phyloP scores from a whole-genome alignment of 2,329 filamentous ascomycete genomes.

The Didymella pomorum region DNA sequence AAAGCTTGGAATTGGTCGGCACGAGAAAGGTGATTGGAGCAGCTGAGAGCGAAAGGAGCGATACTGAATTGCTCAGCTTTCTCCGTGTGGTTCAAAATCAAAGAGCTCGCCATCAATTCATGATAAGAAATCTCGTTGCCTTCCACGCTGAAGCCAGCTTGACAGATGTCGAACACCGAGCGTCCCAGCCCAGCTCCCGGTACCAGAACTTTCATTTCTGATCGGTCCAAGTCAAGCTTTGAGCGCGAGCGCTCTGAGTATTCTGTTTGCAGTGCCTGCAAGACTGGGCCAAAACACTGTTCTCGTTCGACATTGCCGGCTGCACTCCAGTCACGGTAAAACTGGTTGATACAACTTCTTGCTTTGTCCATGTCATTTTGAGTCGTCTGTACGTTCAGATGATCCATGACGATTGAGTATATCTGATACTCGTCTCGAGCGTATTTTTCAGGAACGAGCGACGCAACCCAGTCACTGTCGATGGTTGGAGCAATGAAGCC shows the following conservation, averaged over 20 bases:
- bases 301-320: conserved; percentile 77
- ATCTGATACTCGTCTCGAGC: conserved; percentile 40
- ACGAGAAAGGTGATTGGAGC: conserved; percentile 83
- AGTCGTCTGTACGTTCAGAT: conserved; percentile 76
- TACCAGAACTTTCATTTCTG: conserved; percentile 73
- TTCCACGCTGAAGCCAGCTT: conserved; percentile 75
- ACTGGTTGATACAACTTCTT: conserved; percentile 87
- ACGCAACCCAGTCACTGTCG: conserved; percentile 45
- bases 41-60: conserved; percentile 85
- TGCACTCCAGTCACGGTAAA: conserved; percentile 92
- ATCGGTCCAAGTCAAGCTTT: conserved; percentile 37
- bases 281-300: conserved; percentile 78
- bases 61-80: conserved; percentile 71
- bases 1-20: conserved; percentile 78
- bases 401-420: conserved; percentile 60
- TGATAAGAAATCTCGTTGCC: conserved; percentile 97
- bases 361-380: conserved; percentile 86
- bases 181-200: conserved; percentile 90
- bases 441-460: conserved; percentile 42
- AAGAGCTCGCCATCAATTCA: conserved; percentile 84
- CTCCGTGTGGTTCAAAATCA: conserved; percentile 74
- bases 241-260: conserved; percentile 39
- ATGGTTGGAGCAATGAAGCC: conserved; percentile 44
- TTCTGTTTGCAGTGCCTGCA: conserved; percentile 67
- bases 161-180: conserved; percentile 85